phyloP scores from a whole-genome alignment of 169 alveolate genomes.

The Plasmodium yoelii region DNA sequence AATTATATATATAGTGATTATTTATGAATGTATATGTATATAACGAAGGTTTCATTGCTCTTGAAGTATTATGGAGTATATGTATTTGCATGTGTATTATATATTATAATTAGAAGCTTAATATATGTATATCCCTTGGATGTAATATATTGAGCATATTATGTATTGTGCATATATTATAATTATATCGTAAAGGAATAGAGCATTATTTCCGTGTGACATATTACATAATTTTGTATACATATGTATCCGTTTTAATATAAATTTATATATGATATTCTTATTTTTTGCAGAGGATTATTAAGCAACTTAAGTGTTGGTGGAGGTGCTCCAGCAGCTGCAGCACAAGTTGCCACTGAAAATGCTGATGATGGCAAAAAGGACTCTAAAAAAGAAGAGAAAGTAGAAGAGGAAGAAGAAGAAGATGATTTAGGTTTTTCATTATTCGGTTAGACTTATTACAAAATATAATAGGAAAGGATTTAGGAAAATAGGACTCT shows the following conservation, averaged over 20 bases:
- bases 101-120: too few relatives aligned
- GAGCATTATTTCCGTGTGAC: too few relatives aligned
- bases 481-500: too few relatives aligned
- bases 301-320: constrained; percentile 81
- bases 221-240: too few relatives aligned
- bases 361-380: constrained; percentile 70
- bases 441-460: constrained; percentile 76
- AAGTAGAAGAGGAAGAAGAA: constrained; percentile 81
- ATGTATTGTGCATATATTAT: too few relatives aligned
- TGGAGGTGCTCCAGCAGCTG: constrained; percentile 80
- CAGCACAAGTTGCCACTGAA: constrained; percentile 71
- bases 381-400: constrained; percentile 77
- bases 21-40: constrained; percentile 14
- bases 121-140: too few relatives aligned
- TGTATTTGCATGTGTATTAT: too few relatives aligned
- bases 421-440: constrained; percentile 81
- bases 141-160: too few relatives aligned
- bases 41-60: not conserved
- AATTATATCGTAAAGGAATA: too few relatives aligned
- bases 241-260: too few relatives aligned
- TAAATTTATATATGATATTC: not conserved
- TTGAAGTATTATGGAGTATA: too few relatives aligned
- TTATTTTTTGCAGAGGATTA: constrained; percentile 44
- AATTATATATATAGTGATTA: not conserved
- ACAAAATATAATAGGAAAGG: not conserved